Evolutionary conservation across 2,329 filamentous ascomycete genomes (phyloP), one percentile per base, ranked within the genome.

Genomic region (Colletotrichum filicis): DNA sequence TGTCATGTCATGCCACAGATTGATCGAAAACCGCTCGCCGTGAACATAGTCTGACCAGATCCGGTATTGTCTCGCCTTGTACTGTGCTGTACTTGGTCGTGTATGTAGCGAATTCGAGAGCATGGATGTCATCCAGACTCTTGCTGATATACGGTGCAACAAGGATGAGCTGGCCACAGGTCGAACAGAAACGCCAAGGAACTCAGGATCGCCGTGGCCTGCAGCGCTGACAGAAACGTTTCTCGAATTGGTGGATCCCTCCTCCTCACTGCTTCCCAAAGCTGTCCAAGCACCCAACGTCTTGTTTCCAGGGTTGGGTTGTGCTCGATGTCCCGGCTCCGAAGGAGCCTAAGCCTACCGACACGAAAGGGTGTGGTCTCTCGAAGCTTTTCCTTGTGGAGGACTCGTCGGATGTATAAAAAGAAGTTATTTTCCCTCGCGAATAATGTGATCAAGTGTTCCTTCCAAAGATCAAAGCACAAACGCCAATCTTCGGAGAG

Each of bases 181-280:
- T 24, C 32, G 42, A 68, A 46, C 9, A 24, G 62, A 42, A 37
- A 56, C 32, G 55, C n/a, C 59, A 16, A 61, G 46, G 46, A 52
- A 30, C 37, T 35, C 46, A 70, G 60, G 66, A 70, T 70, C 61
- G 46, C 61, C 60, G 42, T 52, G 28, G 56, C 46, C 60, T 60
- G 66, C 70, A 66, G 55, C 49, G 66, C 70, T 70, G 66, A 70
- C 66, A 73, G 66, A 70, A 73, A 61, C 58, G 67, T 73, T 61
- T 66, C 60, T 53, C 28, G 60, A 32, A 49, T 32, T 37, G 56
- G 59, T 69, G 55, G 52, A 35, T 28, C 66, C 42, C 59, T 37
- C 60, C 56, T 57, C 66, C 60, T 60, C 55, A 59, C 19, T 22
- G 9, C 46, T 32, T 60, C 46, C 55, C 35, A 56, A 52, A 49